phyloP scores from a whole-genome alignment of 768 basidiomycete species.

The Clitopilus passeckerianus region DNA sequence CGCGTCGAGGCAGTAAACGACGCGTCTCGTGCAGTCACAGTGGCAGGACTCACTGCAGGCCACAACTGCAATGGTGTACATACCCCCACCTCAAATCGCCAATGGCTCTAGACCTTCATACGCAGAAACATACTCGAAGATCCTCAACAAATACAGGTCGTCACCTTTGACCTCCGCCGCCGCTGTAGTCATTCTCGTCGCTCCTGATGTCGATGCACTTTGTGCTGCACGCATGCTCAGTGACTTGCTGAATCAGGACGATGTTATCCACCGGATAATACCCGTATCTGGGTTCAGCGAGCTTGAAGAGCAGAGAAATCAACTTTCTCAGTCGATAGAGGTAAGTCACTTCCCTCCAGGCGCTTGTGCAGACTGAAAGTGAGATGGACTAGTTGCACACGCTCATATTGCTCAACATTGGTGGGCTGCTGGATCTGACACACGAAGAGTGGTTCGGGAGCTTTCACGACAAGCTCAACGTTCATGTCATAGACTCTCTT shows the following conservation, averaged over 20 bases:
- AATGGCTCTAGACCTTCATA: constrained; percentile 59
- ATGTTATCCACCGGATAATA: constrained; percentile 84
- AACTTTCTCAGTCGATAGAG: constrained; percentile 63
- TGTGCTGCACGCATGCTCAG: constrained; percentile 90
- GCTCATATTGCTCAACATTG: constrained; percentile 89
- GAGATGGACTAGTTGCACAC: constrained; percentile 63
- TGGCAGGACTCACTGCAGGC: neutral
- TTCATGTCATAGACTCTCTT: constrained; percentile 94
- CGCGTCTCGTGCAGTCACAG: constrained; percentile 7
- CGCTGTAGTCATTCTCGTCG: constrained; percentile 80
- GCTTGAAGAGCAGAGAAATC: constrained; percentile 58
- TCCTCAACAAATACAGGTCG: constrained; percentile 67
- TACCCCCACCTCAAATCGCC: constrained; percentile 68
- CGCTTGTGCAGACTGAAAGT: neutral
- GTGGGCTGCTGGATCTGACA: constrained; percentile 80
- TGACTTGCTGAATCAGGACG: constrained; percentile 88
- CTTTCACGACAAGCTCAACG: constrained; percentile 52
- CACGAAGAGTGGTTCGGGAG: constrained; percentile 73
- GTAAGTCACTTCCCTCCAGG: constrained; percentile 29
- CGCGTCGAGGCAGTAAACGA: constrained; percentile 2
- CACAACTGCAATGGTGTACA: constrained; percentile 49
- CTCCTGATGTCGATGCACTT: constrained; percentile 88
- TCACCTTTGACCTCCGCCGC: constrained; percentile 76
- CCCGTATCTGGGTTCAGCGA: constrained; percentile 86
- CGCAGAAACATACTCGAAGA: constrained; percentile 64